These are phyloP conservation scores for Phytomonas francai DNA, from an alignment of 208 protist species.

Conservation along the genomic window DNA sequence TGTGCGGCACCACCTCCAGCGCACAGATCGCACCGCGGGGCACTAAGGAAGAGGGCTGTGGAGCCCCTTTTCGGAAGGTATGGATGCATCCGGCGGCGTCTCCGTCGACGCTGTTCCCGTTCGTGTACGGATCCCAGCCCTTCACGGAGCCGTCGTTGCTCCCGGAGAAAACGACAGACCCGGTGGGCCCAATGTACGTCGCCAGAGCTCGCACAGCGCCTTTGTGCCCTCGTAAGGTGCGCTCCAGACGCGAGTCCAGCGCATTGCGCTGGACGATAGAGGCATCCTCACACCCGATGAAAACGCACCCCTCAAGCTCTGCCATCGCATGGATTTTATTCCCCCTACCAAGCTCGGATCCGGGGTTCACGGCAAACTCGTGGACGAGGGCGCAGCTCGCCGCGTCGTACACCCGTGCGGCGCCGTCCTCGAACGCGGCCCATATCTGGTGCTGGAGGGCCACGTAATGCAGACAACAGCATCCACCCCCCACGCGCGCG, in stretches of 20 bases:
- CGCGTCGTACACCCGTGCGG: slow-evolving; percentile 63
- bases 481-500: slow-evolving; percentile 39
- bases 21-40: slow-evolving; percentile 27
- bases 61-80: slow-evolving; percentile 19
- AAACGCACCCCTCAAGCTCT: slow-evolving; percentile 52
- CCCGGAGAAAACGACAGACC: slow-evolving; percentile 70
- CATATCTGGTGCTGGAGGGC: slow-evolving; percentile 37
- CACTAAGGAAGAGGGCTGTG: not conserved
- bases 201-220: slow-evolving; percentile 52
- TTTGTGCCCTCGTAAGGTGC: slow-evolving; percentile 53
- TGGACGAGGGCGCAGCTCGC: slow-evolving; percentile 26
- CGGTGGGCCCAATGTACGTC: slow-evolving; percentile 44
- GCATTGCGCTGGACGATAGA: slow-evolving; percentile 65
- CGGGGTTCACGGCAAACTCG: slow-evolving; percentile 24
- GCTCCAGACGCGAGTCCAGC: slow-evolving; percentile 21
- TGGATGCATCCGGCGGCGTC: slow-evolving; percentile 14
- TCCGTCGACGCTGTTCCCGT: slow-evolving; percentile 12
- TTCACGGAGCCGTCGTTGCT: slow-evolving; percentile 65
- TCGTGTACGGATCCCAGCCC: slow-evolving; percentile 76
- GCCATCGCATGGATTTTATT: slow-evolving; percentile 20
- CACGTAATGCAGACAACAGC: slow-evolving; percentile 54
- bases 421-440: slow-evolving; percentile 74
- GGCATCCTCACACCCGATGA: slow-evolving; percentile 69
- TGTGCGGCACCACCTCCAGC: slow-evolving; percentile 37
- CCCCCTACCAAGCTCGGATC: not conserved